Evolutionary conservation across 1,284 basidiomycete species (phyloP), one percentile per base, ranked within the genome.

Genomic region (Amylostereum areolatum): DNA sequence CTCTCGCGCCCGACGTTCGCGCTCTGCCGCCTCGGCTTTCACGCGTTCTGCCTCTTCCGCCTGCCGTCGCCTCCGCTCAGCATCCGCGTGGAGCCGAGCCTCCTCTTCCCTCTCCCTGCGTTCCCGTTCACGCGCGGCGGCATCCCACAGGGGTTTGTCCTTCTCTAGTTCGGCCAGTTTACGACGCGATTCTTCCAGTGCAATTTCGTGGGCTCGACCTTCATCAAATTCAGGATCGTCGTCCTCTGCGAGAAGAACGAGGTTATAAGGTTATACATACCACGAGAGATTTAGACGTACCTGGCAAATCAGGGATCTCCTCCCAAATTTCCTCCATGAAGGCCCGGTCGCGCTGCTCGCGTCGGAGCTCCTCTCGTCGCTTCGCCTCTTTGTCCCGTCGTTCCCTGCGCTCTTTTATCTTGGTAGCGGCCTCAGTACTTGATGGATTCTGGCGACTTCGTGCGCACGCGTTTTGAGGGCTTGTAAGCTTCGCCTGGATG

Each of bases 121-220:
- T 48, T 66, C 67, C 25, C 83, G 72, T 52, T 67, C 68, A 48
- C 66, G 70, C 27, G 75, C 74, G 48, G 71, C 67, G 56, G 70
- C 66, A 54, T 83, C 74, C 80, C 83, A 85, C 7, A 86, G 54
- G 1, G 80, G 81, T 10, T 72, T 65, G 63, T 87, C 83, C 43
- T 67, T 71, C 60, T 89, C 83, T 1, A 89, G 74, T 54, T 85
- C 81, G 6, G 76, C 79, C 47, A 87, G 71, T 58, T 85, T 88
- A 43, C 78, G 73, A 36, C 77, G 74, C 2, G 85, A 87, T 59
- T 83, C 81, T 24, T 73, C 79, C 51, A 87, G 75, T n/a, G 66
- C 67, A 9, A 72, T n/a, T 18, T 40, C 31, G 12, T 40, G 35
- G 1, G 33, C 28, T 10, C 12, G 30, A 3, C 54, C 51, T n/a